A percentile compares a stretch with the other conserved stretches of the same genome.
Evolutionary conservation across 768 basidiomycete genomes (phyloP).

Genomic region (Tylopilus sp.): DNA sequence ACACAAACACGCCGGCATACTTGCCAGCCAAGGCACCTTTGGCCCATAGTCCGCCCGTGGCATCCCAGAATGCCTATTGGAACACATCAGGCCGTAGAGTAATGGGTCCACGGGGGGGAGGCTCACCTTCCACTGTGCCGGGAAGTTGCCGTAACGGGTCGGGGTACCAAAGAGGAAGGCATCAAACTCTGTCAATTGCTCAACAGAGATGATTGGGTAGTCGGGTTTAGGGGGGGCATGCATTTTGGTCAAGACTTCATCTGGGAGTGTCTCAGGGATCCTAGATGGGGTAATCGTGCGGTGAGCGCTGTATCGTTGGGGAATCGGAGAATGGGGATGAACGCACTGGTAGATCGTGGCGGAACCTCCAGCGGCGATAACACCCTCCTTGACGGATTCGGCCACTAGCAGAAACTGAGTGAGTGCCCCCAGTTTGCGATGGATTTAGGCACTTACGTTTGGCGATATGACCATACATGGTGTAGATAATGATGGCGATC

Average conservation of each 20-base stretch:
- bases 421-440: background rate
- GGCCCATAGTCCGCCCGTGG: constrained; percentile 65
- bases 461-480: constrained; percentile 70
- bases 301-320: background rate
- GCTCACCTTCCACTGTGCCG: constrained; percentile 60
- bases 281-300: constrained; percentile 33
- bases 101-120: background rate
- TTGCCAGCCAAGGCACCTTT: constrained; percentile 65
- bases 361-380: constrained; percentile 47
- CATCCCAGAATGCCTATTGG: constrained; percentile 66
- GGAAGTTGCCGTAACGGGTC: constrained; percentile 44
- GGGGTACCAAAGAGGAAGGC: constrained; percentile 44
- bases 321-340: background rate
- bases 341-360: constrained; percentile 56
- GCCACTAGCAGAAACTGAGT: constrained; percentile 53
- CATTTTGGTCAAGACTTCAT: constrained; percentile 65
- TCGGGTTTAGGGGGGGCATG: constrained; percentile 64
- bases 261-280: constrained; percentile 74
- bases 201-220: constrained; percentile 37
- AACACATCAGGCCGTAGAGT: background rate
- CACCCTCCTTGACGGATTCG: constrained; percentile 45
- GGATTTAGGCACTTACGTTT: constrained; percentile 46
- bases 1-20: constrained; percentile 72
- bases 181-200: constrained; percentile 22
- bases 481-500: constrained; percentile 72